Evolutionary conservation across 768 basidiomycete genomes (phyloP).

Genomic region (Agrocybe praecox): DNA sequence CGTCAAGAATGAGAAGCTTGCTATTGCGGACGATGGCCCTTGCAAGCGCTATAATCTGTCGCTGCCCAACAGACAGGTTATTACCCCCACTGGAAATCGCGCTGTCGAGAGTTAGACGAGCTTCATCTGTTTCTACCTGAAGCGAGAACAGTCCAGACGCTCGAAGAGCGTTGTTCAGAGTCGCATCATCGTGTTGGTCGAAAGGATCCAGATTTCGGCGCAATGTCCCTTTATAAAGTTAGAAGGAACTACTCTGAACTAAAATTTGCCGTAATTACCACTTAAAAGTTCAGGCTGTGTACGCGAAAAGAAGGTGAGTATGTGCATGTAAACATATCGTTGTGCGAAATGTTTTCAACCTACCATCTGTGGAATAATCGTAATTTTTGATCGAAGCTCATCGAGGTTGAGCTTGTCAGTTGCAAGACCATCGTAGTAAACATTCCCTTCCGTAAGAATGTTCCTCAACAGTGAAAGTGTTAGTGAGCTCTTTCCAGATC

Average conservation of each 20-base stretch:
- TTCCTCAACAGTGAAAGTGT: constrained; percentile 56
- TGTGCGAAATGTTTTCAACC: background rate
- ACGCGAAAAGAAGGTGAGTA: too few species aligned
- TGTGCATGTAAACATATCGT: too few species aligned
- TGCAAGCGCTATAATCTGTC: constrained; percentile 70
- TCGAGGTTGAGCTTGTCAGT: constrained; percentile 54
- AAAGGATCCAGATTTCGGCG: constrained; percentile 72
- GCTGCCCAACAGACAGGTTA: constrained; percentile 76
- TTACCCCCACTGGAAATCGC: constrained; percentile 43
- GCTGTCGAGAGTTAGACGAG: background rate
- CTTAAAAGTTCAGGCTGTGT: constrained; percentile 48
- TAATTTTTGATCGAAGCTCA: constrained; percentile 55
- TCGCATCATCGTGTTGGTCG: constrained; percentile 54
- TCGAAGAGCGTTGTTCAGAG: constrained; percentile 39
- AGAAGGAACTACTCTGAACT: background rate
- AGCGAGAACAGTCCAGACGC: constrained; percentile 40
- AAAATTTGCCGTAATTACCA: constrained; percentile 21
- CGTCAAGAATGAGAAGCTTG: constrained; percentile 59
- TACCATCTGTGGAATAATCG: constrained; percentile 54
- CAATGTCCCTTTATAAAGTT: constrained; percentile 33
- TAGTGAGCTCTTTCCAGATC: constrained; percentile 26
- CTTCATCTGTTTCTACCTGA: background rate
- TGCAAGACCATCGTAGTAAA: constrained; percentile 56
- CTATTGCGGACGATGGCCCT: constrained; percentile 59
- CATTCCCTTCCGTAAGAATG: constrained; percentile 53